Conservation (phyloP, 768 basidiomycete genomes). For the Trametes cubensis region DNA sequence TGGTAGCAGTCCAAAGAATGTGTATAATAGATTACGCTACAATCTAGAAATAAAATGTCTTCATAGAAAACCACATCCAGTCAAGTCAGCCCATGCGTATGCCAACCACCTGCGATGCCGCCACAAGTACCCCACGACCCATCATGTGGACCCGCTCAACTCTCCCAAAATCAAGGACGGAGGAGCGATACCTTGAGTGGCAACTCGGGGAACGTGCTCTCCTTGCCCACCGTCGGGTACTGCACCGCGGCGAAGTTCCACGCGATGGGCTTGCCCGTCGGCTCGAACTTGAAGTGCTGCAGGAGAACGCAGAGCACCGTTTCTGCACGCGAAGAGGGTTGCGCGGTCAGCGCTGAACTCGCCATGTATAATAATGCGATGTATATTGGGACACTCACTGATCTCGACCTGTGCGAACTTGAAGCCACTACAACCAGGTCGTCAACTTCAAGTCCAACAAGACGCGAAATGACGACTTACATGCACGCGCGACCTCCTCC, state of each 20-base stretch:
- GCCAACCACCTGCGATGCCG: too few species aligned
- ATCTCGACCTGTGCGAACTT: constrained; percentile 25
- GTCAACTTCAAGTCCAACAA: background rate
- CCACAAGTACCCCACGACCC: too few species aligned
- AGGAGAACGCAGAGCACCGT: constrained; percentile 20
- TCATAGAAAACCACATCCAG: too few species aligned
- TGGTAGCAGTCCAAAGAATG: too few species aligned
- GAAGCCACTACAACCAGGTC: constrained; percentile 18
- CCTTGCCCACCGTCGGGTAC: constrained; percentile 24
- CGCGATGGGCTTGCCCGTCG: constrained; percentile 19
- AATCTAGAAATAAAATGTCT: too few species aligned
- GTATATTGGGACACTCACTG: background rate
- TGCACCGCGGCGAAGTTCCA: constrained; percentile 26
- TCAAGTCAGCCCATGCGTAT: too few species aligned
- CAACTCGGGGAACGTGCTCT: constrained; percentile 15
- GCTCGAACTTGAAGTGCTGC: constrained; percentile 25
- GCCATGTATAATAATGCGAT: background rate
- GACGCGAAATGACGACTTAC: background rate
- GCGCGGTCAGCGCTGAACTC: background rate
- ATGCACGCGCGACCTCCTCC: constrained; percentile 21
- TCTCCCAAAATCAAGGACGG: background rate
- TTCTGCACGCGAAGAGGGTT: constrained; percentile 3
- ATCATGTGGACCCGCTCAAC: too few species aligned
- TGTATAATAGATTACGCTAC: too few species aligned
- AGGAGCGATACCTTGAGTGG: constrained; percentile 23